Conservation (phyloP, 2,329 filamentous ascomycete genomes). For the Ophiostoma australiae region DNA sequence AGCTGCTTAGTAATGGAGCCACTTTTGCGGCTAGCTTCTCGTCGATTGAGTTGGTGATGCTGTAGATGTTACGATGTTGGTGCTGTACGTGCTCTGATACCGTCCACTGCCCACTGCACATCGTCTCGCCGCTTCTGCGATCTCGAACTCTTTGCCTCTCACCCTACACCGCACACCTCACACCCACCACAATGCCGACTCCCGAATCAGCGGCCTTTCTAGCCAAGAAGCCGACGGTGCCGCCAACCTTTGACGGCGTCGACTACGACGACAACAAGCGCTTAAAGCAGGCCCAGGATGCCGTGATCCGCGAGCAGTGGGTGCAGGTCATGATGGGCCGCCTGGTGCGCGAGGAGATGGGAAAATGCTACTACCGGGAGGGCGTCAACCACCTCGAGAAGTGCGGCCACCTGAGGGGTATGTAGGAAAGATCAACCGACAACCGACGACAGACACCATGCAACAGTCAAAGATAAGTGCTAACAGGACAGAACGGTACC, state of each 20-base stretch:
- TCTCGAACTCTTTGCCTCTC: not conserved
- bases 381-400: constrained; percentile 87
- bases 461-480: not conserved
- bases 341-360: constrained; percentile 73
- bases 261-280: constrained; percentile 78
- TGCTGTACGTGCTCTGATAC: not conserved
- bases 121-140: not conserved
- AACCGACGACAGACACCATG: not conserved
- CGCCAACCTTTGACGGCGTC: constrained; percentile 79
- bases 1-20: not conserved
- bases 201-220: constrained; percentile 78
- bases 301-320: constrained; percentile 82
- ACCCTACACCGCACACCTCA: not conserved
- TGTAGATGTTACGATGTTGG: not conserved
- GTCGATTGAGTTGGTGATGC: constrained; percentile 9
- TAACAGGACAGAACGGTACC: constrained; percentile 61
- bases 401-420: constrained; percentile 75
- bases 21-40: constrained; percentile 2
- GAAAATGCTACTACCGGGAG: constrained; percentile 79
- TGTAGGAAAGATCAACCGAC: constrained; percentile 16
- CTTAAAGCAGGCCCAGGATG: constrained; percentile 77
- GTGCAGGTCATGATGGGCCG: constrained; percentile 85
- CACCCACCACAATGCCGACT: constrained; percentile 60
- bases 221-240: constrained; percentile 75
- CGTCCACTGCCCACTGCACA: not conserved